Base-by-base conservation (phyloP, 352 stramenopile species). In the Globisporangium ultimum region DNA sequence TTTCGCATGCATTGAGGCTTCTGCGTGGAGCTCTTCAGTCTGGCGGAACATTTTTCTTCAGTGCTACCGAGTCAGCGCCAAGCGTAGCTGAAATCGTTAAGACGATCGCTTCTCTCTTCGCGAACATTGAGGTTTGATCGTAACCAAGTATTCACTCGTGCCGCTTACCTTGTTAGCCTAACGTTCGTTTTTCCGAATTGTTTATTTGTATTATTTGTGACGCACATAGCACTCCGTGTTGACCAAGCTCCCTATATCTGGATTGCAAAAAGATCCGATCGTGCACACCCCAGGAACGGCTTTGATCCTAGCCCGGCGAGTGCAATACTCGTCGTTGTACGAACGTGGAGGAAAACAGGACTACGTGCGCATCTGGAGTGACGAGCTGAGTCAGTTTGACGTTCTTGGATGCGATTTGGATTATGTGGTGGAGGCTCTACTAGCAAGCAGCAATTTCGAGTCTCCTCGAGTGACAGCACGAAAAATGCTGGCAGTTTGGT, bases 11-110 rank as follows among this genome's bases (percentile, higher is more conserved):
- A 2, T 59, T 66, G 5, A 76, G 71, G 20, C 60, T 88, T 7
- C 21, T 89, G 8, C 61, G 74, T 28, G 80, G 80, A 3, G 71
- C 71, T 9, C 48, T 84, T 14, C 53, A 76, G 22, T 55, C 69
- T 22, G 74, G 74, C n/a, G 74, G 74, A 0, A 70, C 63, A n/a
- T 1, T 81, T 84, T 46, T 76, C 57, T 24, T 78, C 6, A 48
- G 66, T 12, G n/a, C 74, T 5, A 6, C 18, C 32, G 14, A 24
- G 7, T 17, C 46, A 18, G 55, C 67, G 2, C 21, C 51, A 2
- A 15, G 21, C 3, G 53, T n/a, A 10, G 45, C 63, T 8, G 18
- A 41, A 15, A 55, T 80, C 12, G 57, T 78, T 15, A 70, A 71
- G 24, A 50, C 60, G 0, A 49, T 83, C n/a, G 66, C 52, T 3